Conservation (phyloP, 108 stramenopile species). For the Pseudonitzschia pungens region DNA sequence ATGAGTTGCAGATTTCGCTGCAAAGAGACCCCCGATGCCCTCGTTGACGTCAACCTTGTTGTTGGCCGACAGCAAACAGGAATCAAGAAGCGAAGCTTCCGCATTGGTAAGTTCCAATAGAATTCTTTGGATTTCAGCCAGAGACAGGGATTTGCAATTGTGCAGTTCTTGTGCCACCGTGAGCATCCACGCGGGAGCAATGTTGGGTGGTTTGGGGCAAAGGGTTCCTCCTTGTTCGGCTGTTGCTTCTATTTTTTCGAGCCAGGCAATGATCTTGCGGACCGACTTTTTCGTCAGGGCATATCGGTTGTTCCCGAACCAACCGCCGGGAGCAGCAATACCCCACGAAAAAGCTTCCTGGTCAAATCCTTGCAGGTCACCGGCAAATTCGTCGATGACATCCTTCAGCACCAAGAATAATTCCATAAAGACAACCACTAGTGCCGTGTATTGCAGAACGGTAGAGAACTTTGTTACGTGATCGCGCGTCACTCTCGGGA, state of each 20-base stretch:
- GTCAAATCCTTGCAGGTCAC: not conserved
- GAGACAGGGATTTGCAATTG: not conserved
- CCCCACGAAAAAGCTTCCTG: not conserved
- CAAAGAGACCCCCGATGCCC: conserved; percentile 22
- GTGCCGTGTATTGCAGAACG: not conserved
- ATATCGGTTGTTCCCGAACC: conserved; percentile 8
- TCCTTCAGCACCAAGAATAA: conserved; percentile 2
- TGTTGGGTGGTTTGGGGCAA: too few species aligned
- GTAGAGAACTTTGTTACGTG: not conserved
- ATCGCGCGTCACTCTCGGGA: not conserved
- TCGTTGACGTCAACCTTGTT: conserved; percentile 5
- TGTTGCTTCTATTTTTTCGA: too few species aligned
- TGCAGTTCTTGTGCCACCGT: conserved; percentile 21
- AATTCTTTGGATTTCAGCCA: conserved; percentile 12
- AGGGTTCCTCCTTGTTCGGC: not conserved
- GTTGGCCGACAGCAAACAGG: conserved; percentile 19
- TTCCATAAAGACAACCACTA: not conserved
- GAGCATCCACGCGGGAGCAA: conserved; percentile 15
- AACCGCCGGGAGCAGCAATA: not conserved
- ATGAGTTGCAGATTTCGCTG: conserved; percentile 3
- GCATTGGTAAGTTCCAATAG: conserved; percentile 20
- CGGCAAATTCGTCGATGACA: not conserved
- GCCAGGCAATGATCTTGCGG: conserved; percentile 21
- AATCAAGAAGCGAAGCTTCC: conserved; percentile 24
- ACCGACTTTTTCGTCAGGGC: conserved; percentile 6